Conservation (phyloP, 2,329 filamentous ascomycete genomes). For the Neopestalotiopsis sp. region DNA sequence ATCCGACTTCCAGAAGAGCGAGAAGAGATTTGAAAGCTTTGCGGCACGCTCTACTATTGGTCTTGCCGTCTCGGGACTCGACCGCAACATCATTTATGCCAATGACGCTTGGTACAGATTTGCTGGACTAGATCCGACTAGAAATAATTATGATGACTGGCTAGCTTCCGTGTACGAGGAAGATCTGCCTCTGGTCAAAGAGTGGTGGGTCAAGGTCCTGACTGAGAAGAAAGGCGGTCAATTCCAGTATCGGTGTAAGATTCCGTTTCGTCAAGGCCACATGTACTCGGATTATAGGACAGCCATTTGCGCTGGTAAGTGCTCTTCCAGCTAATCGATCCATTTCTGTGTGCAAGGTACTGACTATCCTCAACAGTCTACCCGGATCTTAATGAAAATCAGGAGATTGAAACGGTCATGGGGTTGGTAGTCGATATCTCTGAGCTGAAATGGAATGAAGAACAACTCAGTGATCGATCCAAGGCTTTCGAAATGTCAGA, state of each 20-base stretch:
- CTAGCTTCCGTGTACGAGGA: conserved; percentile 28
- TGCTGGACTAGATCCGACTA: conserved; percentile 26
- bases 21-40: conserved; percentile 32
- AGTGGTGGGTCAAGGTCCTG: conserved; percentile 29
- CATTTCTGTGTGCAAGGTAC: neutral
- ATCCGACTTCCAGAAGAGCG: conserved; percentile 29
- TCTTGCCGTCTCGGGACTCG: conserved; percentile 27
- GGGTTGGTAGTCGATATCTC: conserved; percentile 34
- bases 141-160: conserved; percentile 25
- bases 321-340: neutral
- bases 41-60: conserved; percentile 33
- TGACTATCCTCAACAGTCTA: conserved; percentile 23
- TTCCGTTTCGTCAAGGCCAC: conserved; percentile 29
- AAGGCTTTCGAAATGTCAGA: conserved; percentile 32
- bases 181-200: conserved; percentile 27
- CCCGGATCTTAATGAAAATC: conserved; percentile 29
- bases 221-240: conserved; percentile 30
- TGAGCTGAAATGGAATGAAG: conserved; percentile 34
- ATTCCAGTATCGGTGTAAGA: conserved; percentile 32
- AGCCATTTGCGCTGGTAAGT: conserved; percentile 28
- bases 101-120: conserved; percentile 35
- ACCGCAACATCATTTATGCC: conserved; percentile 32
- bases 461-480: conserved; percentile 30
- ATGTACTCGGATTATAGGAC: conserved; percentile 32
- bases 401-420: conserved; percentile 33